Percentiles rank a stretch among this genome's conserved stretches.
These are phyloP conservation scores for Diaporthe amygdali DNA, from an alignment of 2,329 filamentous ascomycete genomes.

Conservation along the genomic window DNA sequence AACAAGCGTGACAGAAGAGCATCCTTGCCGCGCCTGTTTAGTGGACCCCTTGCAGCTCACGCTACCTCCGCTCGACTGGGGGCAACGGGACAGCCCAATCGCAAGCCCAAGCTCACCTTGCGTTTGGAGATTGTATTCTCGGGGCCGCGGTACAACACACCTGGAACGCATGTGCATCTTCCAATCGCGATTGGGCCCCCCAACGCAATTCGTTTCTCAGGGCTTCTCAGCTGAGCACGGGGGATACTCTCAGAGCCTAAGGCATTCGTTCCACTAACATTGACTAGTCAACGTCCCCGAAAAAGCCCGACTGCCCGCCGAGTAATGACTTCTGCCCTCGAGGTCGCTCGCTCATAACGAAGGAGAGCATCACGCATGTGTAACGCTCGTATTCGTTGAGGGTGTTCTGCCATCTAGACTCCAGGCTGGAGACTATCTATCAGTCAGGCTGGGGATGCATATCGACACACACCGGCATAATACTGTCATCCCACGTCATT, in stretches of 20 bases:
- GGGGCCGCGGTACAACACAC: constrained; percentile 4
- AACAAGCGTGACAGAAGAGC: neutral
- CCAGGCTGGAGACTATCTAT: neutral
- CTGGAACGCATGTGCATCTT: constrained; percentile 12
- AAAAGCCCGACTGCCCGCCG: neutral
- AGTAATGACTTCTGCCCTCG: neutral
- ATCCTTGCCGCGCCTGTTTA: constrained; percentile 11
- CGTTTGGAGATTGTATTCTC: neutral
- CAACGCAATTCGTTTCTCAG: neutral
- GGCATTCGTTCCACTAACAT: neutral
- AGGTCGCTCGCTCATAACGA: neutral
- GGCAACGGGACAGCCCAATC: neutral
- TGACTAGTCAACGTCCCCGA: neutral
- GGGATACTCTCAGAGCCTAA: neutral
- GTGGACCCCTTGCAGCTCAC: constrained; percentile 14
- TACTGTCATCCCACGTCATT: neutral
- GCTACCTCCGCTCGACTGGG: neutral
- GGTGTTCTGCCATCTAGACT: neutral
- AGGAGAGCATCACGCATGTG: neutral
- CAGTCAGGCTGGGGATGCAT: neutral
- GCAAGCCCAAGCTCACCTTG: neutral
- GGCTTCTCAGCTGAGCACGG: neutral
- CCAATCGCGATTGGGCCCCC: neutral
- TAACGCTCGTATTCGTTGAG: constrained; percentile 9
- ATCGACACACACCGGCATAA: neutral